Percentiles rank a stretch among this genome's conserved stretches.
Evolutionary conservation across 2,329 filamentous ascomycete species (phyloP).

Genomic region (Zelopaecilomyces penicillatus): DNA sequence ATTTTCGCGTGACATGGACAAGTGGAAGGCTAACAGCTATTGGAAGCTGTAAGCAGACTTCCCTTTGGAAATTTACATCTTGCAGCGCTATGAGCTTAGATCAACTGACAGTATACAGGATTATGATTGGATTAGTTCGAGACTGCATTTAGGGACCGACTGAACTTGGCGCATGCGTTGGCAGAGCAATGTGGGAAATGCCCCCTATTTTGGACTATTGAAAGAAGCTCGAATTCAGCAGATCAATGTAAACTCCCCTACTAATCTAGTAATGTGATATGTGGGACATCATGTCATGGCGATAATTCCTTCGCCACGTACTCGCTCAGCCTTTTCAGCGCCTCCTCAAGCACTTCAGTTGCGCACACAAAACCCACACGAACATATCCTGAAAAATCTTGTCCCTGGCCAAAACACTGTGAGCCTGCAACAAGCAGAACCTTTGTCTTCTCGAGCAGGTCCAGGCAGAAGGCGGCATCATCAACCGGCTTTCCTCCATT

Average conservation of each 20-base stretch:
- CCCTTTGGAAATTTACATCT: too few species aligned
- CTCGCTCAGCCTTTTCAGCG: conserved; percentile 41
- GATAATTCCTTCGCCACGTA: conserved; percentile 25
- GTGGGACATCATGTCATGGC: background rate
- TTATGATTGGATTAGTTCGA: too few species aligned
- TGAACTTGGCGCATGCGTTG: too few species aligned
- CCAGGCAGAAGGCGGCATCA: conserved; percentile 62
- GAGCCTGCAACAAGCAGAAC: conserved; percentile 69
- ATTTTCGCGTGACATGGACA: too few species aligned
- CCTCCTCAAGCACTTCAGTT: conserved; percentile 60
- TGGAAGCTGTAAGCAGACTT: too few species aligned
- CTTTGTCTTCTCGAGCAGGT: conserved; percentile 58
- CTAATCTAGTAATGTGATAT: background rate
- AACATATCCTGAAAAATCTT: conserved; percentile 66
- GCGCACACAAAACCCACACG: conserved; percentile 69
- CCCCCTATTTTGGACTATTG: too few species aligned
- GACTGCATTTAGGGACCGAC: too few species aligned
- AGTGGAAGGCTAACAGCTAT: too few species aligned
- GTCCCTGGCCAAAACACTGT: conserved; percentile 58
- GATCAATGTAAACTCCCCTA: background rate
- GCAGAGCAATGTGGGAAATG: too few species aligned
- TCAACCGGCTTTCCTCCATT: conserved; percentile 55
- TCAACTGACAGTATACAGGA: too few species aligned
- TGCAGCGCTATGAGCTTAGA: too few species aligned
- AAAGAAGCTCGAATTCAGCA: too few species aligned